phyloP scores from a whole-genome alignment of 306 rosid genomes.

The Medicago lupulina region DNA sequence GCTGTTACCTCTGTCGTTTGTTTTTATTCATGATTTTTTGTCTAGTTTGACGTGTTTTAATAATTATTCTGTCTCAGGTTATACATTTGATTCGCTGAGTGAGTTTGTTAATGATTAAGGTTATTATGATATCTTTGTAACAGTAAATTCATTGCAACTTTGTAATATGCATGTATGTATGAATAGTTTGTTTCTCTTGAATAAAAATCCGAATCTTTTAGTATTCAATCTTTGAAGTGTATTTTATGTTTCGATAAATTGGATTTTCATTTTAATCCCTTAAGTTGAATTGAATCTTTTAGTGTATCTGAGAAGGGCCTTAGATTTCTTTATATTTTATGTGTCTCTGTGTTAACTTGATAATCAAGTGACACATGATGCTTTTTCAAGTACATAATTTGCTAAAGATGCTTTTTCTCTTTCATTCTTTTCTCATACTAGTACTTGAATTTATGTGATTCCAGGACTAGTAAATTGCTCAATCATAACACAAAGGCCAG shows the following conservation, averaged over 20 bases:
- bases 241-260: neutral
- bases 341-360: neutral
- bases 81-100: slow-evolving; percentile 10
- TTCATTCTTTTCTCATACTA: neutral
- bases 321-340: neutral
- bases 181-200: slow-evolving; percentile 27
- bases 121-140: neutral
- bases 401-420: neutral
- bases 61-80: slow-evolving; percentile 36
- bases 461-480: slow-evolving; percentile 15
- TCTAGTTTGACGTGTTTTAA: slow-evolving; percentile 21
- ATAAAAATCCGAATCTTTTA: neutral
- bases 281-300: neutral
- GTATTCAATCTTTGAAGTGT: neutral
- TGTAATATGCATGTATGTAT: neutral
- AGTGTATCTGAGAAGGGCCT: neutral
- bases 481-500: slow-evolving; percentile 28
- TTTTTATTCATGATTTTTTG: slow-evolving; percentile 23
- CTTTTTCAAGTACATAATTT: slow-evolving; percentile 1
- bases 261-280: slow-evolving; percentile 1
- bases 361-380: slow-evolving; percentile 1
- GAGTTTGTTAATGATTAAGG: slow-evolving; percentile 12
- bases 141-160: neutral
- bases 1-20: neutral
- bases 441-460: slow-evolving; percentile 20